Evolutionary conservation across 805 yeast genomes (phyloP), one percentile per base, ranked within the genome.

Genomic region (Limtongozyma cylindracea): DNA sequence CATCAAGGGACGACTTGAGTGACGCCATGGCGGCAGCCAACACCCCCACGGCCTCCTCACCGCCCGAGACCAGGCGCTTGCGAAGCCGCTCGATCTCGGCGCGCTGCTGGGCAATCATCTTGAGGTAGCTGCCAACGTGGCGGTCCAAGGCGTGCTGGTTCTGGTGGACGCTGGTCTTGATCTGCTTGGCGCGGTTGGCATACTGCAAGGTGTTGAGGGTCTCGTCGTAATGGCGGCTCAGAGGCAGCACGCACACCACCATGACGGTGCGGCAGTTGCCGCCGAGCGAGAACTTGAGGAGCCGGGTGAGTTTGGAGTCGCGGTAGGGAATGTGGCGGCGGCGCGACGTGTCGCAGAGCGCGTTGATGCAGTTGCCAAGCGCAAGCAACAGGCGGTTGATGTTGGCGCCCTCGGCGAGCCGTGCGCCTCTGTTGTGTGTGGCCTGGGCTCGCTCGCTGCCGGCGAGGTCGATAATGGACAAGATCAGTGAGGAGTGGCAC

Each of bases 371-470:
- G 37, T 80, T 82, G 0, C 95, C 96, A 20, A 84, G 52, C 0
- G 96, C 93, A 21, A 84, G 45, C 20, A 84, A 49, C 0, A 94
- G 78, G 38, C 68, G 64, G 47, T 84, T 84, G 37, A 84, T 84
- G 39, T 77, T 77, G 9, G 95, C 96, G 13, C 96, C 95, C 41
- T 84, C 96, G 25, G 63, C 61, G 9, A 84, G 52, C 21, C 93
- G 47, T 15, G 56, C 61, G 1, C 96, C 96, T 20, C 78, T 45
- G 40, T 84, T 84, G 31, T 61, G 64, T 0, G 96, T 80, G 1
- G 88, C 72, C 0, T 88, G 67, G 0, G 96, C 96, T 19, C 96
- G 52, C 45, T 84, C 96, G 43, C 91, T 73, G 4, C 96, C 96
- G 0, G 96, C 96, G 20, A 84, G 46, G 41, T 84, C 96, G 21